A percentile compares a stretch with the other conserved stretches of the same genome.
Conservation (phyloP, 2,329 filamentous ascomycete species). For the Venturia asperata region DNA sequence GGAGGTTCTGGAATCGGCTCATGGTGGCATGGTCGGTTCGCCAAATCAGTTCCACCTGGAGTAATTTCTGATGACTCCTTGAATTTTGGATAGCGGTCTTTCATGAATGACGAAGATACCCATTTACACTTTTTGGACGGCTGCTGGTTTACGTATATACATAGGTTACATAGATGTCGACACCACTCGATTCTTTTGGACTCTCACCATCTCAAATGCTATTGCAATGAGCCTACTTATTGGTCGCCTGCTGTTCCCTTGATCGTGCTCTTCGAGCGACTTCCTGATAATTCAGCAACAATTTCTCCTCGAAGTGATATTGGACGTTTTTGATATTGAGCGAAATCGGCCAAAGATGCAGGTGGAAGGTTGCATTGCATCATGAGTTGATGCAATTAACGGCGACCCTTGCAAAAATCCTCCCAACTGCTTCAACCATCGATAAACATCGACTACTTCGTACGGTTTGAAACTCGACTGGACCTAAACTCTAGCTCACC, state of each 20-base stretch:
- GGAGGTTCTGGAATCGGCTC: conserved; percentile 27
- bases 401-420: not conserved
- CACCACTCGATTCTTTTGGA: not conserved
- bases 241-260: not conserved
- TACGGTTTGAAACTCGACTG: not conserved
- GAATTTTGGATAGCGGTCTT: conserved; percentile 9
- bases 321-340: not conserved
- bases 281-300: too few relatives aligned
- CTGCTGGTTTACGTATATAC: not conserved
- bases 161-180: not conserved
- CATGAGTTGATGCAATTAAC: not conserved
- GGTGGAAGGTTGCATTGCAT: not conserved
- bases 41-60: not conserved
- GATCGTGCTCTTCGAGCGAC: too few relatives aligned
- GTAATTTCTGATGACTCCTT: not conserved
- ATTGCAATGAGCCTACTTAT: not conserved
- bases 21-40: conserved; percentile 3
- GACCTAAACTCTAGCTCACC: not conserved
- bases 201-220: not conserved
- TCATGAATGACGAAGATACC: conserved; percentile 12
- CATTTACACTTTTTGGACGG: not conserved
- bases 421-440: not conserved
- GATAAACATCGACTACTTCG: not conserved
- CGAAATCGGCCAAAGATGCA: not conserved
- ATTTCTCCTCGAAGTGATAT: too few relatives aligned